Evolutionary conservation across 257 asterid species (phyloP), one percentile per base, ranked within the genome.

Genomic region (Rhazya stricta): DNA sequence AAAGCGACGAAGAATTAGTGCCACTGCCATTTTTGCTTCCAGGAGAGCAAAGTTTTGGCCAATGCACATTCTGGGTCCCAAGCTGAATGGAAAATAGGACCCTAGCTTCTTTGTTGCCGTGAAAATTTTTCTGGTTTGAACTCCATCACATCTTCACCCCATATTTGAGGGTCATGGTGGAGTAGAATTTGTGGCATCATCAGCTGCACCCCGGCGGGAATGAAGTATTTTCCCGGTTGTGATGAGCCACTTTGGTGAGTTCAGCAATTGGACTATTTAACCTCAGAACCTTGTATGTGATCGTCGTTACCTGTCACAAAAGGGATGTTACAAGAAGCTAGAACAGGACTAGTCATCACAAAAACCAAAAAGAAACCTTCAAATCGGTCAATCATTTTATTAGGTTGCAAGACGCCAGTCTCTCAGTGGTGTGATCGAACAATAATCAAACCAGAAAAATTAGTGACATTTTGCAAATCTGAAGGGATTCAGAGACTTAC

Each of bases 61-160:
- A n/a, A 86, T 83, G 83, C 90, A 86, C 12, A 74, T 77, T 51
- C 92, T 76, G 0, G 92, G 92, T 15, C 90, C 92, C 82, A 83
- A 80, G 69, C 92, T 81, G 70, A 86, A 86, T 1, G 90, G 90
- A 66, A 84, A 80, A 63, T 71, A 88, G 0, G 82, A 79, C 0
- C 82, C 81, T n/a, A 60, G 81, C 43, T 80, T 83, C 10, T 83
- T 81, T 0, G 92, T 86, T 3, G 87, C 90, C 30, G 78, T 83
- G 34, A 88, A 46, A 86, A 88, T 74, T 89, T 78, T 21, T 86
- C 83, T 11, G 90, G 92, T 1, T 84, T 88, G 78, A 88, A 88
- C 53, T 86, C 87, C 23, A 78, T 74, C 6, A 72, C 86, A 48
- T 88, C 89, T 1, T 79, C 81, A 0, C 89, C 90, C 92, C 92